Base-by-base conservation (phyloP, 192 early-diverging fungal genomes). In the Gryganskiella cystojenkinii region DNA sequence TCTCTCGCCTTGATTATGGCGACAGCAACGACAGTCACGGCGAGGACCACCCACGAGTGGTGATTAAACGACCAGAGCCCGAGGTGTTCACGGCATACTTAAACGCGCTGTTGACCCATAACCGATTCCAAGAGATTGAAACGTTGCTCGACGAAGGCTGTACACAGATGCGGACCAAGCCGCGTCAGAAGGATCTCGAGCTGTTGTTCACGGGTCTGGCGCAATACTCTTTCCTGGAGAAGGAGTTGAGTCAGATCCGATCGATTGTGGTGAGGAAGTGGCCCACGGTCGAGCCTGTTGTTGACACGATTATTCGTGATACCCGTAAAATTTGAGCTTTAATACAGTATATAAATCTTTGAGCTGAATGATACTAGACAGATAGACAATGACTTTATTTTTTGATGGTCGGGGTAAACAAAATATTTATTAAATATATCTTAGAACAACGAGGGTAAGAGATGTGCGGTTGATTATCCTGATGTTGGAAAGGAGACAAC, bases 81-180 rank as follows among this genome's bases (percentile, higher is more conserved):
- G 74, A 68, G 40, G 74, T 78, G 1, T 78, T 78, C 28, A 54
- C 67, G 7, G 74, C 74, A 9, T 78, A 78, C 15, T 33, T 78
- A 47, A 69, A 78, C 20, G 66, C 74, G 15, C 74, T 78, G 0
- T 28, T 78, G 61, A 78, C 74, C 4, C 74, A 78, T 33, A 78
- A 78, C 27, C 74, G 67, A 46, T 78, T 78, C 20, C 14, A 11
- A 0, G 67, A 78, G 49, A 64, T 78, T 56, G 61, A 69, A 25
- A 33, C 11, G 0, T 52, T 78, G 22, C 22, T 78, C 24, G 14
- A 47, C 1, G 56, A 52, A 1, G 55, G 25, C 1, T 64, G 61
- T 24, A 44, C 34, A 1, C 19, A 56, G 40, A 64, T 78, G 59
- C 9, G 56, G 25, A 13, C 69, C 25, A 56, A 24, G 22, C 74